Evolutionary conservation across 1,284 basidiomycete species (phyloP).

Genomic region (Exobasidium cylindrosporum): DNA sequence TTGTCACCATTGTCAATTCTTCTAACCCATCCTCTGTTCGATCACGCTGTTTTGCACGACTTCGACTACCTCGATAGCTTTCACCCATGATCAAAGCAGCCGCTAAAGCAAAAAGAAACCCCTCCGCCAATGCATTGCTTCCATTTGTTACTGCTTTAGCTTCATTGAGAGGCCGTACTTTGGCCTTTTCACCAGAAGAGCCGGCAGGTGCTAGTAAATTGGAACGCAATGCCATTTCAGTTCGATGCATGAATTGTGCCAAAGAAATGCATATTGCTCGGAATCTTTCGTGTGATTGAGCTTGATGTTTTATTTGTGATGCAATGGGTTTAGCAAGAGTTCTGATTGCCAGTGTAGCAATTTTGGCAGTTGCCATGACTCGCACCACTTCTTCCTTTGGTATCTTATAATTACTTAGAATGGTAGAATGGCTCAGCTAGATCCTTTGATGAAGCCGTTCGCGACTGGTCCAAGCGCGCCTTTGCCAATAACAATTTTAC

Average conservation of each 20-base stretch:
- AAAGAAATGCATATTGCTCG: slow-evolving; percentile 45
- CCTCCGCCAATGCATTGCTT: slow-evolving; percentile 8
- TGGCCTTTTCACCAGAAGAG: slow-evolving; percentile 22
- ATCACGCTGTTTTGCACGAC: slow-evolving; percentile 43
- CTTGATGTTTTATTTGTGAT: slow-evolving; percentile 47
- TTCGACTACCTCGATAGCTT: slow-evolving; percentile 42
- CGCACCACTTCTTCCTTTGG: too few species aligned
- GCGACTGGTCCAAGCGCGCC: too few species aligned
- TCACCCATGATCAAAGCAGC: slow-evolving; percentile 50
- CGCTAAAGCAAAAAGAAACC: slow-evolving; percentile 51
- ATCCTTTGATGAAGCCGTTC: too few species aligned
- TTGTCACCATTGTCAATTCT: slow-evolving; percentile 19
- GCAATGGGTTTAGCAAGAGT: slow-evolving; percentile 55
- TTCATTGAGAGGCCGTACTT: slow-evolving; percentile 52
- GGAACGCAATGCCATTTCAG: slow-evolving; percentile 43
- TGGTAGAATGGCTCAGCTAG: too few species aligned
- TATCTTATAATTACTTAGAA: too few species aligned
- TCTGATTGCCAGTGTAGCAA: slow-evolving; percentile 45
- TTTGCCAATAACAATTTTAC: too few species aligned
- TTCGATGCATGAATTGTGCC: slow-evolving; percentile 47
- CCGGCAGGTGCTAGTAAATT: slow-evolving; percentile 30
- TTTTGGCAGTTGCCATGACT: slow-evolving; percentile 50
- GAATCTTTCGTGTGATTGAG: slow-evolving; percentile 47
- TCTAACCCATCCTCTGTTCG: slow-evolving; percentile 40
- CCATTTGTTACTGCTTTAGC: slow-evolving; percentile 25